Evolutionary conservation across 2,329 filamentous ascomycete species (phyloP).

Genomic region (Tolypocladium sp.): DNA sequence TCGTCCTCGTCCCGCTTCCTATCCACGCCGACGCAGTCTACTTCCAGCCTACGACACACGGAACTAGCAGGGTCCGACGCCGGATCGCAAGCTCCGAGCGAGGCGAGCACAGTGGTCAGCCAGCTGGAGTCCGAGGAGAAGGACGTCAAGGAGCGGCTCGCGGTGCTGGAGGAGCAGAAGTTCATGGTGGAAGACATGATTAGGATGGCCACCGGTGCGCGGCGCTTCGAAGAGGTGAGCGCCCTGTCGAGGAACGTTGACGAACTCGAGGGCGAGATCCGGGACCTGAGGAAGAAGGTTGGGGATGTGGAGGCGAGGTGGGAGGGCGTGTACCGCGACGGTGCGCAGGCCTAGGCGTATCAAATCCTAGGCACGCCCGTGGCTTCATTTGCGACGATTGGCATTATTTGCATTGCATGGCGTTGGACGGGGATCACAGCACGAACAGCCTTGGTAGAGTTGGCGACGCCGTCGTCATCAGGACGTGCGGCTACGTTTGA

Average conservation of each 20-base stretch:
- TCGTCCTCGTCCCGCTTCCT: slow-evolving; percentile 21
- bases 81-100: slow-evolving; percentile 32
- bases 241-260: slow-evolving; percentile 72
- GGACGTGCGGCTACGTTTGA: neutral
- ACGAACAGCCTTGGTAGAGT: neutral
- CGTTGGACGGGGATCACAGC: slow-evolving; percentile 12
- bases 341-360: slow-evolving; percentile 8
- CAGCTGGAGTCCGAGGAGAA: slow-evolving; percentile 75
- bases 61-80: slow-evolving; percentile 37
- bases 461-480: neutral
- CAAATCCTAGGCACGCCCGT: neutral
- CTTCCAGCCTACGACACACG: slow-evolving; percentile 34
- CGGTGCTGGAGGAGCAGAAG: slow-evolving; percentile 83
- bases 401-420: slow-evolving; percentile 21
- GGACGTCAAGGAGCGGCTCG: slow-evolving; percentile 66
- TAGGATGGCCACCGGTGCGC: slow-evolving; percentile 60
- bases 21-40: slow-evolving; percentile 24
- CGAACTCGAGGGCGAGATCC: slow-evolving; percentile 73
- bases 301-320: slow-evolving; percentile 53
- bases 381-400: neutral
- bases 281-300: slow-evolving; percentile 54
- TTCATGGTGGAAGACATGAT: slow-evolving; percentile 88
- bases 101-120: slow-evolving; percentile 44
- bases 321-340: slow-evolving; percentile 40
- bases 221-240: slow-evolving; percentile 79